A percentile compares a stretch with the other conserved stretches of the same genome.
Conservation (phyloP, 306 rosid genomes). For the Notholithocarpus densiflorus region DNA sequence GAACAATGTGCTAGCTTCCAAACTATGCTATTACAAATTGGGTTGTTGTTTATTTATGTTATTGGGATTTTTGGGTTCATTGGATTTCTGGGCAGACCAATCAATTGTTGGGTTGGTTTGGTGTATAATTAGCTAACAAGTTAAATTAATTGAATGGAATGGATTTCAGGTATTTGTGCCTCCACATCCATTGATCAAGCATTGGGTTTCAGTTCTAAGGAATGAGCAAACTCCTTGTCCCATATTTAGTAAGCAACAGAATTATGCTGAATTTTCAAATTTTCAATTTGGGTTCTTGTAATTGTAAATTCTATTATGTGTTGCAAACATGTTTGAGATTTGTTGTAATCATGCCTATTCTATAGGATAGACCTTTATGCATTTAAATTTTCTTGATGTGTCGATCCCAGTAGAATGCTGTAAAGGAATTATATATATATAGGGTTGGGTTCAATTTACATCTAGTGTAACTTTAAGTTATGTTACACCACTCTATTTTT, state of each 20-base stretch:
- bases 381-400: background rate
- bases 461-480: too few species aligned
- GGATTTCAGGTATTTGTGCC: constrained; percentile 74
- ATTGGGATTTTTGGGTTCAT: too few species aligned
- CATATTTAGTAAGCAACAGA: constrained; percentile 66
- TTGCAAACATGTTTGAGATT: background rate
- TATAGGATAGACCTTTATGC: background rate
- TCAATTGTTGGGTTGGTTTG: background rate
- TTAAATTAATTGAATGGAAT: constrained; percentile 14
- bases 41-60: too few species aligned
- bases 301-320: background rate
- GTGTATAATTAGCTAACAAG: background rate
- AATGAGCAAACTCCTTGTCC: constrained; percentile 86
- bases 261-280: background rate
- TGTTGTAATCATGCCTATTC: background rate
- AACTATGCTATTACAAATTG: background rate
- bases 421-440: too few species aligned
- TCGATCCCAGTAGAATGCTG: background rate
- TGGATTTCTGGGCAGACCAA: background rate
- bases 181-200: constrained; percentile 91
- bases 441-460: too few species aligned
- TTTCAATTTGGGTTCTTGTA: background rate
- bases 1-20: background rate
- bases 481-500: too few species aligned
- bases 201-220: constrained; percentile 93